phyloP scores from a whole-genome alignment of 192 early-diverging fungal genomes.

The Haplosporangium gracile region DNA sequence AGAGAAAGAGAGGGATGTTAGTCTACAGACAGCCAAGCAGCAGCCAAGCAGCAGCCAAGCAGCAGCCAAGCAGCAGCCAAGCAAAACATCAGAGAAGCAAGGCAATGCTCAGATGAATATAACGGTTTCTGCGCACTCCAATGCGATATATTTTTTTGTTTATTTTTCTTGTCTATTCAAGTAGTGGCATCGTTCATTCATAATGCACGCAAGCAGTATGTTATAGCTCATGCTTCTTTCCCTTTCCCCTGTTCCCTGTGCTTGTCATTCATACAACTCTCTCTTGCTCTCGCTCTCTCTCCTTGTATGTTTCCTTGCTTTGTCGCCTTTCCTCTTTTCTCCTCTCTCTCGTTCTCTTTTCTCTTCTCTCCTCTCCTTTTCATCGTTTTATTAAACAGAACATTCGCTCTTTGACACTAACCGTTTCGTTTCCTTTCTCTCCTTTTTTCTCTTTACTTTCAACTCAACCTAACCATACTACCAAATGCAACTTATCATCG shows the following conservation, averaged over 20 bases:
- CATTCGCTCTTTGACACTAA: too few relatives aligned
- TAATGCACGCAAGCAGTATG: background rate
- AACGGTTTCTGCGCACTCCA: background rate
- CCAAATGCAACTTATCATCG: background rate
- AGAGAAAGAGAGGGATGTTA: background rate
- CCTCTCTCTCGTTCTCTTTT: background rate
- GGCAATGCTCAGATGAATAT: background rate
- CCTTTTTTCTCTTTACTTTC: too few relatives aligned
- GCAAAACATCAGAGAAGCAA: background rate
- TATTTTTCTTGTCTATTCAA: background rate
- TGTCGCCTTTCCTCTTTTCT: background rate
- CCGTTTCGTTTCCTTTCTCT: too few relatives aligned
- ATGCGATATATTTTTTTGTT: background rate
- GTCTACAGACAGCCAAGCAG: background rate
- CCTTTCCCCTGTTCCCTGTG: slow-evolving; percentile 1
- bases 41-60: background rate
- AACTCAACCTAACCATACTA: background rate
- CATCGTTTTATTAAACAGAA: background rate
- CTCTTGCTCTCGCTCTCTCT: background rate
- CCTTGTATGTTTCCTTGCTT: background rate
- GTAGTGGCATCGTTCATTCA: background rate
- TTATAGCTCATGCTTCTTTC: background rate
- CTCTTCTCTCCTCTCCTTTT: background rate
- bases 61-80: background rate
- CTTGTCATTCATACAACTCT: slow-evolving; percentile 20